Percentiles rank a stretch among this genome's conserved stretches.
These are phyloP conservation scores for Tolypocladium amazonense DNA, from an alignment of 2,329 filamentous ascomycete genomes.

Conservation along the genomic window DNA sequence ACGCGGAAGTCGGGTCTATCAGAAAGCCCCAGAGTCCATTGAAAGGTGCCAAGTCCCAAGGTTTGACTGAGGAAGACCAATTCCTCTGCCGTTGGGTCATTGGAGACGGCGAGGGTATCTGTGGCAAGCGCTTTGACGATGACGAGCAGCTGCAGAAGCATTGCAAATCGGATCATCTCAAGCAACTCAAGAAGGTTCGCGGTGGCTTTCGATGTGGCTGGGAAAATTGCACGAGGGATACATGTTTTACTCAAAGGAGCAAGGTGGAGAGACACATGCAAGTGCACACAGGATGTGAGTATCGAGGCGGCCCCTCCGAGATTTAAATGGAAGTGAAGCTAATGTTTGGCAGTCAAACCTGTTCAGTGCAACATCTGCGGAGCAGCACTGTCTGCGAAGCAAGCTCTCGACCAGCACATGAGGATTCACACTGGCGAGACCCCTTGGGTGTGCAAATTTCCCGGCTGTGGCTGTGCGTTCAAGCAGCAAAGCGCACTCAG, in stretches of 20 bases:
- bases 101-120: constrained; percentile 12
- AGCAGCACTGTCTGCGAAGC: constrained; percentile 52
- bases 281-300: constrained; percentile 53
- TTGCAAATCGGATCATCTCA: constrained; percentile 39
- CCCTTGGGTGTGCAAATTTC: constrained; percentile 44
- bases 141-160: constrained; percentile 45
- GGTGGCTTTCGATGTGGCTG: constrained; percentile 44
- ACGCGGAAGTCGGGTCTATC: not conserved
- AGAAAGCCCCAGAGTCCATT: not conserved
- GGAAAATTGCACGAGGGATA: constrained; percentile 42
- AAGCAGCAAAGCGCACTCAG: constrained; percentile 58
- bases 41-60: constrained; percentile 5
- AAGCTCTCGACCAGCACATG: constrained; percentile 57
- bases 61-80: constrained; percentile 12
- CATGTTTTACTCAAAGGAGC: constrained; percentile 46
- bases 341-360: constrained; percentile 39
- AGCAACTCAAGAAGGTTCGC: constrained; percentile 28
- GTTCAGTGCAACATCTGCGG: constrained; percentile 45
- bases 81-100: constrained; percentile 23
- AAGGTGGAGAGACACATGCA: constrained; percentile 57
- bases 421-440: constrained; percentile 57
- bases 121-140: constrained; percentile 25
- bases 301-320: not conserved
- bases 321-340: not conserved
- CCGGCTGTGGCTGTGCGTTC: constrained; percentile 46